phyloP scores from a whole-genome alignment of 192 early-diverging fungal species.

The Linnemannia zychae region DNA sequence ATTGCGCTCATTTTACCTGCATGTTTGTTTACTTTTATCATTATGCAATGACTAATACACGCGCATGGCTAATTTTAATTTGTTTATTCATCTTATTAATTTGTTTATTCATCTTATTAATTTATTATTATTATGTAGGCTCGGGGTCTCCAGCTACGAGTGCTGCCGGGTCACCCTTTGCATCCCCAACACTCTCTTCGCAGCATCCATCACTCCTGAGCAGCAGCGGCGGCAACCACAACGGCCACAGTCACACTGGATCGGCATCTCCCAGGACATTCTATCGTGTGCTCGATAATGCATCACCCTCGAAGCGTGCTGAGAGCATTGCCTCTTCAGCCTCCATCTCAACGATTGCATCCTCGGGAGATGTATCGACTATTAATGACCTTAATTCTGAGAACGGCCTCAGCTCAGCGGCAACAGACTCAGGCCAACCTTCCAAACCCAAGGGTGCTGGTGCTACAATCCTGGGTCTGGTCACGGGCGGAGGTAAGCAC shows the following conservation, averaged over 20 bases:
- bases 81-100: background rate
- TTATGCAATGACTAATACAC: background rate
- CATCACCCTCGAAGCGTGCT: conserved; percentile 15
- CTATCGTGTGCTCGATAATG: conserved; percentile 20
- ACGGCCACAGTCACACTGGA: background rate
- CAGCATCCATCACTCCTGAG: conserved; percentile 8
- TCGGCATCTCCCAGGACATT: conserved; percentile 33
- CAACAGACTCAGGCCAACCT: background rate
- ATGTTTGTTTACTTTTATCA: background rate
- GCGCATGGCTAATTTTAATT: background rate
- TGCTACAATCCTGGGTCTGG: conserved; percentile 18
- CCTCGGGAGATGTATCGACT: conserved; percentile 33
- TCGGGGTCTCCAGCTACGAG: conserved; percentile 30
- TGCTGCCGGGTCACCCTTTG: conserved; percentile 32
- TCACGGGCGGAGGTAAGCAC: conserved; percentile 26
- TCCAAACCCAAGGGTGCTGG: background rate
- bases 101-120: background rate
- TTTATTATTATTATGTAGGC: background rate
- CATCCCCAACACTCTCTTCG: conserved; percentile 29
- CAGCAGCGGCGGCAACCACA: background rate
- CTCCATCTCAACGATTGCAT: conserved; percentile 40
- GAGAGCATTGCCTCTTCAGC: conserved; percentile 40
- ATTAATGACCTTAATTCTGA: conserved; percentile 30
- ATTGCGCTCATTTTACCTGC: background rate
- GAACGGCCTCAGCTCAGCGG: conserved; percentile 12